Percentiles rank a stretch among this genome's conserved stretches.
Evolutionary conservation across 1,139 yeast genomes (phyloP).

Genomic region (Zhuliangozyma parablackwelliae): DNA sequence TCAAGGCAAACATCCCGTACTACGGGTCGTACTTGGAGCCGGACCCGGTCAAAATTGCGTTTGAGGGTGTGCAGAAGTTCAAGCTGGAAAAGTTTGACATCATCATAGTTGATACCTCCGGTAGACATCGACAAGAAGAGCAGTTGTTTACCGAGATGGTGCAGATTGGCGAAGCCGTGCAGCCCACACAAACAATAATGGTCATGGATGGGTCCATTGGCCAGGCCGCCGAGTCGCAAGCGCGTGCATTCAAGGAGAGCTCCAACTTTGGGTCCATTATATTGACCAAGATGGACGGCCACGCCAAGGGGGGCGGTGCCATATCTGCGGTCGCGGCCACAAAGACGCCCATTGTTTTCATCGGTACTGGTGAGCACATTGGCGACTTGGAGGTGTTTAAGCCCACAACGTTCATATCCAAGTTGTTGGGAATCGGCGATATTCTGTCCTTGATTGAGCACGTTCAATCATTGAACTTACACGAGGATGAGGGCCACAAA

Average conservation of each 20-base stretch:
- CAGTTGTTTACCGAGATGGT: conserved; percentile 92
- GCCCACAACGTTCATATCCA: conserved; percentile 84
- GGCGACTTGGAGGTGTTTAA: conserved; percentile 90
- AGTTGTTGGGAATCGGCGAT: conserved; percentile 91
- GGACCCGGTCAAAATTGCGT: conserved; percentile 89
- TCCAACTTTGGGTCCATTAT: conserved; percentile 93
- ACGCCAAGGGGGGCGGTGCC: conserved; percentile 99
- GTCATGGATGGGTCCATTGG: conserved; percentile 97
- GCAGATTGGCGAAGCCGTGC: conserved; percentile 79
- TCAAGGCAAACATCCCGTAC: conserved; percentile 89
- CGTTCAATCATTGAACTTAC: conserved; percentile 82
- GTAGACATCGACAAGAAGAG: conserved; percentile 94
- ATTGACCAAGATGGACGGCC: conserved; percentile 96
- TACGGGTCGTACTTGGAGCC: conserved; percentile 95
- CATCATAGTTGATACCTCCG: conserved; percentile 95
- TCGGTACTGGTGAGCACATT: conserved; percentile 97
- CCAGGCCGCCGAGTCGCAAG: conserved; percentile 96
- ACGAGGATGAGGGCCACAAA: conserved; percentile 62
- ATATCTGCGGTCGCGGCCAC: conserved; percentile 98
- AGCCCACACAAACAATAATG: conserved; percentile 94
- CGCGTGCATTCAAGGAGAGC: conserved; percentile 88
- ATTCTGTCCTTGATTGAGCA: conserved; percentile 92
- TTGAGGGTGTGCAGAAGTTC: conserved; percentile 88
- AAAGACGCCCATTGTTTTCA: conserved; percentile 90
- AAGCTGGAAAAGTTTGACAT: conserved; percentile 88